Evolutionary conservation across 2,329 filamentous ascomycete genomes (phyloP).

Genomic region (Alternaria incomplexa): DNA sequence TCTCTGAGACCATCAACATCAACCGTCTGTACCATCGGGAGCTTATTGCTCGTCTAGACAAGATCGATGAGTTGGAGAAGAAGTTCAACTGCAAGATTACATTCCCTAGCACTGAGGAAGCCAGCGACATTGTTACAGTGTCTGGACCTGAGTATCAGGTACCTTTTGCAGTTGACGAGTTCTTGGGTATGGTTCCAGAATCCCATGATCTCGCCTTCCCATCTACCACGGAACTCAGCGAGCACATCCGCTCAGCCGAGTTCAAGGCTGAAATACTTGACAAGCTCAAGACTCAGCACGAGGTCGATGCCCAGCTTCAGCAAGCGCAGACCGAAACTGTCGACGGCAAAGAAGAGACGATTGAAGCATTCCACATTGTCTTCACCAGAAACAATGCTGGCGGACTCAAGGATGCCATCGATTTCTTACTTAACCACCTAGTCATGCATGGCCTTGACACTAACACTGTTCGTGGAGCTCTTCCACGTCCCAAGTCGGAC

Average conservation of each 20-base stretch:
- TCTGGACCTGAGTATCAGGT: conserved; percentile 98
- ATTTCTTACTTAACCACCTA: conserved; percentile 86
- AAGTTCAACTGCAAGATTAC: conserved; percentile 99
- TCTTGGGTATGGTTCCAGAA: conserved; percentile 97
- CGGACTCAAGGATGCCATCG: conserved; percentile 92
- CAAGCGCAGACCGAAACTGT: conserved; percentile 50
- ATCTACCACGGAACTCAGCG: conserved; percentile 75
- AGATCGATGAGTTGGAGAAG: conserved; percentile 95
- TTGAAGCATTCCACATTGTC: conserved; percentile 56
- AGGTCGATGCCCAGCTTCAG: conserved; percentile 82
- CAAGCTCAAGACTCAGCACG: conserved; percentile 89
- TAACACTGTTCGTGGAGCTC: conserved; percentile 83
- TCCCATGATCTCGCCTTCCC: conserved; percentile 89
- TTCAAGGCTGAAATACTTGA: conserved; percentile 80
- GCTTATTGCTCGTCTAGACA: conserved; percentile 82
- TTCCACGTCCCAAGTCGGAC: conserved; percentile 97
- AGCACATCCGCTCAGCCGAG: conserved; percentile 80
- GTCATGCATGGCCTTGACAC: conserved; percentile 89
- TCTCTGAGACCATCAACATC: conserved; percentile 89
- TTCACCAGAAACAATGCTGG: conserved; percentile 98
- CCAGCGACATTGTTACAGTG: conserved; percentile 93
- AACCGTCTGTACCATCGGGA: conserved; percentile 95
- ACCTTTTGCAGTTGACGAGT: conserved; percentile 93
- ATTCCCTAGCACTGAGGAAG: conserved; percentile 96
- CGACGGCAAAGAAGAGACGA: conserved; percentile 51